A percentile compares a stretch with the other conserved stretches of the same genome.
Conservation (phyloP, 2,329 filamentous ascomycete species). For the Scytalidium sp. region DNA sequence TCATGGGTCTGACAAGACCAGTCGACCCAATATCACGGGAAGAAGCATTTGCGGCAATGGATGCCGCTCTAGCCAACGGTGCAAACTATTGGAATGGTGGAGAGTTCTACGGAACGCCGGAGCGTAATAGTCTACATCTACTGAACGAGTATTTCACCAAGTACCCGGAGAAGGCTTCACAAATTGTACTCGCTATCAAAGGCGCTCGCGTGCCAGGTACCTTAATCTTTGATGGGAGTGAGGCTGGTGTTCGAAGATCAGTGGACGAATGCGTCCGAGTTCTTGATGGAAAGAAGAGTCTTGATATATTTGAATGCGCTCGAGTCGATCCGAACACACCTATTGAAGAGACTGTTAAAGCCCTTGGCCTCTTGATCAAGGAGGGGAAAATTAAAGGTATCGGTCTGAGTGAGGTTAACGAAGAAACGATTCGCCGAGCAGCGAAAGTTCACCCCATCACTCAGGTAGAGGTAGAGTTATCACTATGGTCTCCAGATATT, state of each 20-base stretch:
- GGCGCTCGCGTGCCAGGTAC: conserved; percentile 40
- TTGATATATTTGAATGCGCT: conserved; percentile 51
- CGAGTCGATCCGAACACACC: conserved; percentile 41
- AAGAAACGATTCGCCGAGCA: conserved; percentile 36
- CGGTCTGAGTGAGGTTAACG: conserved; percentile 37
- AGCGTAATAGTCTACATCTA: conserved; percentile 56
- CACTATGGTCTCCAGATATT: conserved; percentile 33
- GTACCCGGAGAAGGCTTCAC: conserved; percentile 60
- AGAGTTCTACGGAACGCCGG: conserved; percentile 60
- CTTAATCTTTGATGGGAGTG: conserved; percentile 44
- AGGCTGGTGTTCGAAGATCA: conserved; percentile 49
- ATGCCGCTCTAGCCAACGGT: conserved; percentile 44
- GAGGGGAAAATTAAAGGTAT: conserved; percentile 40
- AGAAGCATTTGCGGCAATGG: conserved; percentile 51
- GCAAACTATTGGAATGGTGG: conserved; percentile 57
- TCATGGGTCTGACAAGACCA: conserved; percentile 21
- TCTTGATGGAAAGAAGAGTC: conserved; percentile 40
- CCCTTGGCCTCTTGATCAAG: conserved; percentile 30
- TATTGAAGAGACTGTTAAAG: conserved; percentile 31
- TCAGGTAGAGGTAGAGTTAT: conserved; percentile 42
- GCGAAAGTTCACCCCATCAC: conserved; percentile 32
- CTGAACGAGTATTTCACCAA: conserved; percentile 59
- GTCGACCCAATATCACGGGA: conserved; percentile 33
- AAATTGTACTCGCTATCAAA: conserved; percentile 61
- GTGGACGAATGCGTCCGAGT: conserved; percentile 51